Percentiles rank a stretch among this genome's conserved stretches.
Evolutionary conservation across 306 rosid species (phyloP).

Genomic region (Lathyrus oleraceus): DNA sequence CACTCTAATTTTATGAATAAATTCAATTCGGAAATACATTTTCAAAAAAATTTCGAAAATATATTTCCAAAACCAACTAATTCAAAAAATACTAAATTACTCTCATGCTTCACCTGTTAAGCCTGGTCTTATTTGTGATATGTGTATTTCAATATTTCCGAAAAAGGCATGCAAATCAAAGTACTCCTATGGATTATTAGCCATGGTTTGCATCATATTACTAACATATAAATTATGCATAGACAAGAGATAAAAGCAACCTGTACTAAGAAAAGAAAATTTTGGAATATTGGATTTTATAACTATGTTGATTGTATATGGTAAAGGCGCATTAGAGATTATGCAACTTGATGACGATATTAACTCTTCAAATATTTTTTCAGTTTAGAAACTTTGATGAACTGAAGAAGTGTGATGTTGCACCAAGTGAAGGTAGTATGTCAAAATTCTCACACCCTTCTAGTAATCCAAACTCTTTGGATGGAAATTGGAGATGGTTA

Average conservation of each 20-base stretch:
- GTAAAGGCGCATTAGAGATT: constrained; percentile 54
- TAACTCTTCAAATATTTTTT: constrained; percentile 41
- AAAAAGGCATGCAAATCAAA: constrained; percentile 49
- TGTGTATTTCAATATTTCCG: constrained; percentile 44
- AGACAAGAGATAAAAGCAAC: constrained; percentile 38
- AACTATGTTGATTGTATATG: constrained; percentile 51
- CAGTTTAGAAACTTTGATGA: constrained; percentile 42
- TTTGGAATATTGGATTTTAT: constrained; percentile 50
- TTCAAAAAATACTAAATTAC: background rate
- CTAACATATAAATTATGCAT: background rate
- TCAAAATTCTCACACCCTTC: constrained; percentile 70
- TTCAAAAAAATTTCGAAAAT: no score
- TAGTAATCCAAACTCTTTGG: constrained; percentile 57
- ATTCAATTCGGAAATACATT: no score
- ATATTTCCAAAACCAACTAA: no score
- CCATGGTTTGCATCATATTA: constrained; percentile 17
- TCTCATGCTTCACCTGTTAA: background rate
- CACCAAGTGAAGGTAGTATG: constrained; percentile 46
- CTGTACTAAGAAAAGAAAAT: constrained; percentile 42
- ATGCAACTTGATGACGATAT: constrained; percentile 50
- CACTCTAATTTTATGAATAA: no score
- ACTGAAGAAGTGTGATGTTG: constrained; percentile 10
- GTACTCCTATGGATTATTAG: constrained; percentile 29
- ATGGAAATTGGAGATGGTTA: constrained; percentile 58
- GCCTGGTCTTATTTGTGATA: constrained; percentile 16